Evolutionary conservation across 805 yeast genomes (phyloP), one percentile per base, ranked within the genome.

Genomic region (Monosporozyma siamensis): DNA sequence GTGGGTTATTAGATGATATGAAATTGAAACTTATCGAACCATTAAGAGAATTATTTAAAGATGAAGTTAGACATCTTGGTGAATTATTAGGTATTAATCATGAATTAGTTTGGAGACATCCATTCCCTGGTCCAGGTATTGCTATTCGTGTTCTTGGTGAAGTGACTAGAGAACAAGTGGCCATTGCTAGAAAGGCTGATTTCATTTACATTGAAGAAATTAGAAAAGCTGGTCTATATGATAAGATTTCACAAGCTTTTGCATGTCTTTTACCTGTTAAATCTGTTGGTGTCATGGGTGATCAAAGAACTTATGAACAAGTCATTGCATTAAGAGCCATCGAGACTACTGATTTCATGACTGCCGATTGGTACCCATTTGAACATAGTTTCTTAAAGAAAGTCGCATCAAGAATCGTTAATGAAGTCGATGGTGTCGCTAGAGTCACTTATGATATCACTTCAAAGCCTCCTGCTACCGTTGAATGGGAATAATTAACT

Each of bases 61-160:
- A 92, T 66, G 99, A 92, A 75, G 99, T 92, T 45, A 87, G 99
- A 69, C 85, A 82, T 56, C 73, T 92, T 54, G 99, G 99, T 69
- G 86, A 87, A 71, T 69, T 92, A 42, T 71, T 92, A 70, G 96
- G 95, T 40, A 90, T 92, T 56, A 94, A 97, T 27, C 92, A 86
- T 61, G 97, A 92, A 56, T 76, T 92, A 55, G 97, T 92, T 53
- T 90, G 97, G 97, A 86, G 99, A 75, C 99, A 92, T 65, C 99
- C 99, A 44, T 92, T 92, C 95, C 99, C 99, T 58, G 99, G 99
- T 64, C 99, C 99, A 65, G 99, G 99, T 72, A 84, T 92, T 63
- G 99, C 97, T 55, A 92, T 92, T 66, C 82, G 99, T 70, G 94
- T 92, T 44, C 73, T 92, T 39, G 99, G 99, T 55, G 97, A 90